Evolutionary conservation across 805 yeast species (phyloP).

Genomic region (Candida silvicultrix): DNA sequence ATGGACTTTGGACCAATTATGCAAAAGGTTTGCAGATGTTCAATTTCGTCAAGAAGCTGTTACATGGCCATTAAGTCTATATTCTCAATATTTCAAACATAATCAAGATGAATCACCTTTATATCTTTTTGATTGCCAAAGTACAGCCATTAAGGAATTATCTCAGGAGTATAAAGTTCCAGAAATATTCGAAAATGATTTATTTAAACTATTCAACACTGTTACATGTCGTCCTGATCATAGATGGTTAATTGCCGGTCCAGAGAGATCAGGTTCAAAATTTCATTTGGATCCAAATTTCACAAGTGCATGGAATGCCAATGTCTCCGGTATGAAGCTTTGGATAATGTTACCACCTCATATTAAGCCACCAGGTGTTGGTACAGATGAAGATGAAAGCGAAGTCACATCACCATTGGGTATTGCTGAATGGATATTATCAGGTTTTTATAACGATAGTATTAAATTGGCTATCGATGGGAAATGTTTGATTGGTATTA

Average conservation of each 20-base stretch:
- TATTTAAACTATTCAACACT: conserved; percentile 45
- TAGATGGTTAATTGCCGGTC: conserved; percentile 89
- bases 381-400: conserved; percentile 67
- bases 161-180: conserved; percentile 51
- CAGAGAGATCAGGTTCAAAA: conserved; percentile 76
- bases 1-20: conserved; percentile 51
- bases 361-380: conserved; percentile 78
- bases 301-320: conserved; percentile 88
- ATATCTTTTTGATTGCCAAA: conserved; percentile 78
- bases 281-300: conserved; percentile 92
- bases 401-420: conserved; percentile 93
- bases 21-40: conserved; percentile 48
- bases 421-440: conserved; percentile 82
- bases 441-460: conserved; percentile 75
- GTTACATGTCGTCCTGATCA: conserved; percentile 70
- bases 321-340: conserved; percentile 65
- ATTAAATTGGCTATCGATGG: conserved; percentile 40
- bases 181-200: conserved; percentile 47
- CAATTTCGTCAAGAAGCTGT: conserved; percentile 81
- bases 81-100: conserved; percentile 48
- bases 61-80: conserved; percentile 64
- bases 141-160: conserved; percentile 56
- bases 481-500: conserved; percentile 60
- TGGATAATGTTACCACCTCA: conserved; percentile 89
- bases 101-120: conserved; percentile 82